These are phyloP conservation scores for Coriaria nepalensis DNA, from an alignment of 306 rosid species.

Conservation along the genomic window DNA sequence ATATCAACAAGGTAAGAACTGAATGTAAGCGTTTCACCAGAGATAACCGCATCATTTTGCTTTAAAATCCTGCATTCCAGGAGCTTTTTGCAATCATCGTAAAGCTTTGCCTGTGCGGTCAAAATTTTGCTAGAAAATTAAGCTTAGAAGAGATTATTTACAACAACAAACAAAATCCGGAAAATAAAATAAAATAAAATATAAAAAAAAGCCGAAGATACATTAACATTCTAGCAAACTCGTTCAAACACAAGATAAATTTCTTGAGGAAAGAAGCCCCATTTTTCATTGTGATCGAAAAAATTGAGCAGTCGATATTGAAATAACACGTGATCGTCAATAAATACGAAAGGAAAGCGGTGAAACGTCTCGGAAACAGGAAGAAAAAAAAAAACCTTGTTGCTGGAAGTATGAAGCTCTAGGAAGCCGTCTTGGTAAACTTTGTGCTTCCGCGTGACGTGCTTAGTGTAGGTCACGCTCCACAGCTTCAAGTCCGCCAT, in stretches of 20 bases:
- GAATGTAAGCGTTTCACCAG: constrained; percentile 43
- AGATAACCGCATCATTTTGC: constrained; percentile 38
- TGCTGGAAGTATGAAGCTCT: constrained; percentile 32
- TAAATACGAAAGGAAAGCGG: background rate
- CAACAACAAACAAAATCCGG: background rate
- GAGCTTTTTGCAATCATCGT: constrained; percentile 54
- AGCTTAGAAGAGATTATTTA: background rate
- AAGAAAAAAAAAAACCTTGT: constrained; percentile 39
- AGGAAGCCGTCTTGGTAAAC: constrained; percentile 72
- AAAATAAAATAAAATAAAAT: too few species aligned
- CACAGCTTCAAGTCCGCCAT: constrained; percentile 59
- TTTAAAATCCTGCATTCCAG: constrained; percentile 57
- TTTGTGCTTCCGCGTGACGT: constrained; percentile 67
- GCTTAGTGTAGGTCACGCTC: constrained; percentile 71
- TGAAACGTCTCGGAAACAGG: background rate
- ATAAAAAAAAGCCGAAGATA: too few species aligned
- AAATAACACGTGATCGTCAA: too few species aligned
- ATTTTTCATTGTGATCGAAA: too few species aligned
- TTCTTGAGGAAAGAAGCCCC: too few species aligned
- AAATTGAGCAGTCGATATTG: too few species aligned
- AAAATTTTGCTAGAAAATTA: background rate
- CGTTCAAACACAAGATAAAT: too few species aligned
- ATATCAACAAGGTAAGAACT: constrained; percentile 41
- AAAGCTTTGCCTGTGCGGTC: constrained; percentile 36
- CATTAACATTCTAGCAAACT: too few species aligned